A percentile compares a stretch with the other conserved stretches of the same genome.
These are phyloP conservation scores for Lepidium campestre DNA, from an alignment of 441 rosid genomes.

Conservation along the genomic window DNA sequence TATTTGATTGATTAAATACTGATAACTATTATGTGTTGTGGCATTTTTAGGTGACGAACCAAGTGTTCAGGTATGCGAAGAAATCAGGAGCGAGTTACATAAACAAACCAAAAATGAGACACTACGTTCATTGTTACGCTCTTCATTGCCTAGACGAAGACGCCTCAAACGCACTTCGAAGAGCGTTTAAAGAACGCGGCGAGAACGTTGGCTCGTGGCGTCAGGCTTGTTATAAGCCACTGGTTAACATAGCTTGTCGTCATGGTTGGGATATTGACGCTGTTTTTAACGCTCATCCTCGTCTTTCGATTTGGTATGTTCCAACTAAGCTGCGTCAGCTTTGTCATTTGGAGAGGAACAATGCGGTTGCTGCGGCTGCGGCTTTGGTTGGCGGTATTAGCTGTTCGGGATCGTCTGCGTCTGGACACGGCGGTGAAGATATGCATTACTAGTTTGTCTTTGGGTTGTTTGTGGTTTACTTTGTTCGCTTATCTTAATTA, in stretches of 20 bases:
- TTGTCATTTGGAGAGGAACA: slow-evolving; percentile 69
- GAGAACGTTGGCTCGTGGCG: slow-evolving; percentile 97
- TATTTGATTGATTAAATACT: background rate
- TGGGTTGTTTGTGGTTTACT: background rate
- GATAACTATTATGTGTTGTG: background rate
- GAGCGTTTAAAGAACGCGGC: slow-evolving; percentile 82
- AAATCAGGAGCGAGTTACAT: slow-evolving; percentile 91
- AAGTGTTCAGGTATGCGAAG: slow-evolving; percentile 88
- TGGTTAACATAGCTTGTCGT: slow-evolving; percentile 69
- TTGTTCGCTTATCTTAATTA: background rate
- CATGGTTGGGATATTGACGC: slow-evolving; percentile 95
- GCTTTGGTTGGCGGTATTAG: slow-evolving; percentile 45
- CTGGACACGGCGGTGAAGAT: slow-evolving; percentile 11
- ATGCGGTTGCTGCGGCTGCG: slow-evolving; percentile 39
- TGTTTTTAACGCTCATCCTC: slow-evolving; percentile 80
- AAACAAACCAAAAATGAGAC: slow-evolving; percentile 97
- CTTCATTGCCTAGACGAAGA: slow-evolving; percentile 87
- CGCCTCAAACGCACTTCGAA: slow-evolving; percentile 65
- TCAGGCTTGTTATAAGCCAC: slow-evolving; percentile 91
- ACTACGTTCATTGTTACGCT: slow-evolving; percentile 94
- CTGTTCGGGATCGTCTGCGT: slow-evolving; percentile 10
- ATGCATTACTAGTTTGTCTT: background rate
- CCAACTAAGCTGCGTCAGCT: slow-evolving; percentile 97
- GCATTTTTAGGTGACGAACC: slow-evolving; percentile 69
- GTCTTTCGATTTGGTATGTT: slow-evolving; percentile 86